These are phyloP conservation scores for Petrea volubilis DNA, from an alignment of 257 asterid species.

Conservation along the genomic window DNA sequence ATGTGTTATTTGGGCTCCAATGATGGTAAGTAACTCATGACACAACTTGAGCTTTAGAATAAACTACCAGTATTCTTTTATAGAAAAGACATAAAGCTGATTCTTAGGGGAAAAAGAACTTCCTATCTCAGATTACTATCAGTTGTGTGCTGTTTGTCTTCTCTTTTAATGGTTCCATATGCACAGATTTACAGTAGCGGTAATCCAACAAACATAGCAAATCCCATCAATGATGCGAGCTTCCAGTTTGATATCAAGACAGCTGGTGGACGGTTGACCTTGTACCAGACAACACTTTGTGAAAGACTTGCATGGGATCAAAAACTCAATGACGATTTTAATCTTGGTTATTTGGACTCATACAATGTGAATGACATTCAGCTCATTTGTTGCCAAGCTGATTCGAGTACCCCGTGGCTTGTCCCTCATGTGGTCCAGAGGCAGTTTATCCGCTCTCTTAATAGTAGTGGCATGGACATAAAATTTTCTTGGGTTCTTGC, in stretches of 20 bases:
- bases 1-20: slow-evolving; percentile 98
- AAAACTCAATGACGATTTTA: slow-evolving; percentile 31
- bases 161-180: too few species aligned
- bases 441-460: slow-evolving; percentile 64
- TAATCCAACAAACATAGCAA: slow-evolving; percentile 91
- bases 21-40: slow-evolving; percentile 64
- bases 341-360: slow-evolving; percentile 69
- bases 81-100: not conserved
- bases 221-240: slow-evolving; percentile 89
- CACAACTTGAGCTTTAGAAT: not conserved
- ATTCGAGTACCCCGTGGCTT: slow-evolving; percentile 75
- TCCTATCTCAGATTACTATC: not conserved
- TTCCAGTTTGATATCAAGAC: slow-evolving; percentile 86
- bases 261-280: slow-evolving; percentile 71
- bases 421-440: slow-evolving; percentile 75
- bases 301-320: slow-evolving; percentile 73
- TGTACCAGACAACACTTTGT: slow-evolving; percentile 88
- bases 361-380: slow-evolving; percentile 78
- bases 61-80: too few species aligned
- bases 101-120: not conserved
- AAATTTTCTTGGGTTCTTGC: slow-evolving; percentile 83
- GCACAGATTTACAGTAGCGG: slow-evolving; percentile 97
- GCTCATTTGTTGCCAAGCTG: slow-evolving; percentile 85
- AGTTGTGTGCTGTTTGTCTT: too few species aligned
- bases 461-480: slow-evolving; percentile 54